Conservation (phyloP, 1,284 basidiomycete genomes). For the Ceratobasidium sp. region DNA sequence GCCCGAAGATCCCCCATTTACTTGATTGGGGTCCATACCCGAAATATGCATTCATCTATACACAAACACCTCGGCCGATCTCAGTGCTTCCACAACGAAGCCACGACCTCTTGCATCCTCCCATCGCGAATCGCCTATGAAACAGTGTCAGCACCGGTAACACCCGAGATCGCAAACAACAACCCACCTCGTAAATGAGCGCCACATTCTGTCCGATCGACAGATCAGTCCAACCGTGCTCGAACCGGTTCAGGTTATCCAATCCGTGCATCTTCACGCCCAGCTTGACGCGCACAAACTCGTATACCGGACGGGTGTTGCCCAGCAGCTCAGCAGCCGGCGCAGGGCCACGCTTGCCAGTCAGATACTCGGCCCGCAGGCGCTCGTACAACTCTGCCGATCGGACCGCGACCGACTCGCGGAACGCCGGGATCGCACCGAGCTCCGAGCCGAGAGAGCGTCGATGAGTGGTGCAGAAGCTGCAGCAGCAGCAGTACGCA, state of each 20-base stretch:
- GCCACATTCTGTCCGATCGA: constrained; percentile 72
- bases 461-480: constrained; percentile 67
- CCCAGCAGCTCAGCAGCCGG: constrained; percentile 63
- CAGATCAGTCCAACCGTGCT: constrained; percentile 58
- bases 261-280: constrained; percentile 76
- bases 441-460: constrained; percentile 55
- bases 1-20: not conserved
- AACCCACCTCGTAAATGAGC: constrained; percentile 62
- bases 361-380: constrained; percentile 62
- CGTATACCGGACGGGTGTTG: constrained; percentile 70
- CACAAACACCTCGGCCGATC: constrained; percentile 54
- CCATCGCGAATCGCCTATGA: constrained; percentile 71
- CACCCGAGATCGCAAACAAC: constrained; percentile 37
- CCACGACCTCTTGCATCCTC: constrained; percentile 67
- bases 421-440: constrained; percentile 59
- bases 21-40: not conserved
- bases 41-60: not conserved
- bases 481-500: constrained; percentile 70
- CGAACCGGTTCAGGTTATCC: constrained; percentile 67
- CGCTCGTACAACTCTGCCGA: constrained; percentile 57
- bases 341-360: constrained; percentile 54
- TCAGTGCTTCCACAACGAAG: constrained; percentile 49
- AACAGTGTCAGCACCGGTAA: constrained; percentile 47
- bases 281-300: constrained; percentile 70
- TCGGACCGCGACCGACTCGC: constrained; percentile 57